Evolutionary conservation across 2,329 filamentous ascomycete species (phyloP).

Genomic region (Nigrospora sphaerica): DNA sequence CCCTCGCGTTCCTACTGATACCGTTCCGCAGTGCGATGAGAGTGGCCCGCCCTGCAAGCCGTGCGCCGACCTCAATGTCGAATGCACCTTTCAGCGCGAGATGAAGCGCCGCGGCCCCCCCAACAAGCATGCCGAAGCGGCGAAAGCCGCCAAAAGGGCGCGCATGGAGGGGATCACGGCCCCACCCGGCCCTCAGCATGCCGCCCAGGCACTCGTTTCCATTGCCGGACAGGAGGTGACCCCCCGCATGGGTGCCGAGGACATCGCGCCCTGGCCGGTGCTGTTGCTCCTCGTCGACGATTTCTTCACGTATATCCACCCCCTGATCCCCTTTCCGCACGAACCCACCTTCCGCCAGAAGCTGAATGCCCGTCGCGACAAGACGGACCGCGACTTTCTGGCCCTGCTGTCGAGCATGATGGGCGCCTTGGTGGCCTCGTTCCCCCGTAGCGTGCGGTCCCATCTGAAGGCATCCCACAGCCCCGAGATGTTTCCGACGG

Average conservation of each 20-base stretch:
- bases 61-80: slow-evolving; percentile 48
- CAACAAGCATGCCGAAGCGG: slow-evolving; percentile 52
- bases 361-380: slow-evolving; percentile 60
- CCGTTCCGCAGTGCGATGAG: slow-evolving; percentile 39
- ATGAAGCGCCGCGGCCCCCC: slow-evolving; percentile 53
- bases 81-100: slow-evolving; percentile 49
- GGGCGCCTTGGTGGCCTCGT: slow-evolving; percentile 65
- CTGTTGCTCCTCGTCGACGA: slow-evolving; percentile 68
- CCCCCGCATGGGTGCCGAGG: slow-evolving; percentile 52
- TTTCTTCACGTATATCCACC: slow-evolving; percentile 78
- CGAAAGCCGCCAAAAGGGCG: slow-evolving; percentile 43
- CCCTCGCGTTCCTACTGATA: no score
- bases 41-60: slow-evolving; percentile 48
- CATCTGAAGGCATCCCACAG: slow-evolving; percentile 62
- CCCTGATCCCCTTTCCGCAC: slow-evolving; percentile 70
- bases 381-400: slow-evolving; percentile 59
- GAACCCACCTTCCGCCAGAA: slow-evolving; percentile 69
- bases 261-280: slow-evolving; percentile 63
- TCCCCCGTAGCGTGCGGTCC: slow-evolving; percentile 62
- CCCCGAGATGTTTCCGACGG: slow-evolving; percentile 59
- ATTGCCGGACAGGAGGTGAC: slow-evolving; percentile 29
- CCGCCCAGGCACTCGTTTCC: slow-evolving; percentile 41
- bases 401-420: slow-evolving; percentile 71
- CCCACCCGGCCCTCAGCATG: slow-evolving; percentile 37
- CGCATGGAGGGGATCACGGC: slow-evolving; percentile 23